Base-by-base conservation (phyloP, 2,329 filamentous ascomycete genomes). In the Xylaria sp. region DNA sequence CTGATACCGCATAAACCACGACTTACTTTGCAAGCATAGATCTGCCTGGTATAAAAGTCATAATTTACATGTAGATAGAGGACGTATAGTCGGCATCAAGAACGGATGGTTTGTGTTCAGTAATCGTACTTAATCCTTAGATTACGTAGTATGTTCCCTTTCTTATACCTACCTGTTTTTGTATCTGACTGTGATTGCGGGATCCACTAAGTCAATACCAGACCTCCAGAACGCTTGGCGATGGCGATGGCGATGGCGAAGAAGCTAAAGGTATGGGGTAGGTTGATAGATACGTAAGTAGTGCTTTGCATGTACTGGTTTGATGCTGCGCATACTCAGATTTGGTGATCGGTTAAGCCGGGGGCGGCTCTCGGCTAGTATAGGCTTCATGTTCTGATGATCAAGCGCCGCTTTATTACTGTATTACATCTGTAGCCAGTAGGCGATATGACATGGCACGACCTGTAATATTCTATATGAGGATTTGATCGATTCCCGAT, bases 361-460 rank as follows among this genome's bases (percentile, higher is more conserved):
- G 53, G 50, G 27, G 17, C 33, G 45, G 49, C 29, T 58, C 54
- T 38, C 61, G 60, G 61, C 33, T 39, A n/a, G n/a, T n/a, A n/a
- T n/a, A 33, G 27, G 44, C 53, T 51, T 51, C n/a, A 51, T 51
- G 33, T 15, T 44, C 22, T 31, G 61, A 63, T 50, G 20, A 17
- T 17, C 22, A 44, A 6, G 15, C 17, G 61, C n/a, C 54, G 54
- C 36, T 58, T 55, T 44, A 53, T 61, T 60, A 64, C 50, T 55
- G 54, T 63, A 39, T 29, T n/a, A n/a, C n/a, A n/a, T n/a, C 6
- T 7, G 45, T 17, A 20, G n/a, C n/a, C 5, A 15, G 33, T 29
- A n/a, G n/a, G 36, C 11, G 10, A 25, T 47, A 58, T 44, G 20
- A 53, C 25, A 54, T 50, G 33, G 33, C 39, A 31, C 62, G 38